Conservation (phyloP, 2,329 filamentous ascomycete genomes). For the Pestalotiopsis sp. region DNA sequence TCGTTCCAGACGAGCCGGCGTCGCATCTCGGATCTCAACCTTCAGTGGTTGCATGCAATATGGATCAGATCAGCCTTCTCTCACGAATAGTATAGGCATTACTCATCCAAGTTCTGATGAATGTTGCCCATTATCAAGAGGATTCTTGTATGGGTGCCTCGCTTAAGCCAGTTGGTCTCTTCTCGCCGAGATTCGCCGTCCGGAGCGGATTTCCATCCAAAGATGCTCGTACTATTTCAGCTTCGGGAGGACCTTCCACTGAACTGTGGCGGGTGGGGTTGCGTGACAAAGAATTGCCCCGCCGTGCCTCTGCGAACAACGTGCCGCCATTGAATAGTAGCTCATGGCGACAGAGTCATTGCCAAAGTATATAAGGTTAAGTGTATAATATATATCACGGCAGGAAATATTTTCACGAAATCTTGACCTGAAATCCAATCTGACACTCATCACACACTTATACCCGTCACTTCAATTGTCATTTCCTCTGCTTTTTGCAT, state of each 20-base stretch:
- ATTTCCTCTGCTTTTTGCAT: neutral
- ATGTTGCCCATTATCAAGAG: neutral
- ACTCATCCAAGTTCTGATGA: neutral
- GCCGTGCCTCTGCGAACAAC: neutral
- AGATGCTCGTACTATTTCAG: neutral
- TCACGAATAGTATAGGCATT: neutral
- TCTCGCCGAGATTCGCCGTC: neutral
- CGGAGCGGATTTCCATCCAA: neutral
- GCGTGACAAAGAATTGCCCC: slow-evolving; percentile 2
- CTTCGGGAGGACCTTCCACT: slow-evolving; percentile 6
- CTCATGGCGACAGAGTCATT: slow-evolving; percentile 1
- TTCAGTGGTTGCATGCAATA: neutral
- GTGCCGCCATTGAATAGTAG: slow-evolving; percentile 2
- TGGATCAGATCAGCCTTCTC: neutral
- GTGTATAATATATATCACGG: neutral
- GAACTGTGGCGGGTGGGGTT: neutral
- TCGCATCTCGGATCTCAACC: neutral
- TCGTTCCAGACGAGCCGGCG: neutral
- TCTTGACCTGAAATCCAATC: neutral
- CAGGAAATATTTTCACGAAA: neutral
- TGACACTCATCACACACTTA: neutral
- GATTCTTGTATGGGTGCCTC: neutral
- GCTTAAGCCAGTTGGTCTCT: neutral
- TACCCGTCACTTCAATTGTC: neutral
- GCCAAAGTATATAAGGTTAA: neutral